phyloP scores from a whole-genome alignment of 73 alveolate species.

The Tetrahymena thermophila region DNA sequence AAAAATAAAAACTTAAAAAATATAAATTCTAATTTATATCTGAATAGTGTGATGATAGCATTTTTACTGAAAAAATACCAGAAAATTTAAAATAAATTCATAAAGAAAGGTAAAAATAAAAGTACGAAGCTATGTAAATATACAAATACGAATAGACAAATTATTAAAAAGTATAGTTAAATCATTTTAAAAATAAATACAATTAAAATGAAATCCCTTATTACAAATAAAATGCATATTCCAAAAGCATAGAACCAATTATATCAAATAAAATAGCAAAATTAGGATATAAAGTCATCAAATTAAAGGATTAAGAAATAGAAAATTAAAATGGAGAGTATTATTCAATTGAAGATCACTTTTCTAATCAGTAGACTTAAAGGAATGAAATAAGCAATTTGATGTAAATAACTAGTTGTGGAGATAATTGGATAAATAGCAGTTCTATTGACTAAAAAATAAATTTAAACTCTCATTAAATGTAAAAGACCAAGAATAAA shows the following conservation, averaged over 20 bases:
- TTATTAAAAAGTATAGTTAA: not conserved
- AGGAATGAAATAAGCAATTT: not conserved
- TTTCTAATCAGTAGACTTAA: not conserved
- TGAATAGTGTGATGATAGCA: not conserved
- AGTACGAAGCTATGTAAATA: not conserved
- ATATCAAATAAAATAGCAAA: not conserved
- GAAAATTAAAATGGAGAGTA: not conserved
- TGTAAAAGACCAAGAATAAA: not conserved
- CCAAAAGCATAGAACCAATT: not conserved
- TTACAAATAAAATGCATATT: not conserved
- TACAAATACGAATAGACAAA: not conserved
- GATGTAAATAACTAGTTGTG: not conserved
- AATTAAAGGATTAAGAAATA: not conserved
- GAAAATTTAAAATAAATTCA: not conserved
- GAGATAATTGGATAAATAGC: not conserved
- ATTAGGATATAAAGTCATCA: not conserved
- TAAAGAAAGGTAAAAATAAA: not conserved
- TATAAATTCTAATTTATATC: not conserved
- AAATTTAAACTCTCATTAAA: not conserved
- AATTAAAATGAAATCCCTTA: not conserved
- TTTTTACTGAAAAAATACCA: not conserved
- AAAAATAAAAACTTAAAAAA: not conserved
- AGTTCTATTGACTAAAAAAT: not conserved
- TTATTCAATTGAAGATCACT: not conserved
- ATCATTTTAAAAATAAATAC: not conserved